phyloP scores from a whole-genome alignment of 75 land plant species.

The Picea glauca region DNA sequence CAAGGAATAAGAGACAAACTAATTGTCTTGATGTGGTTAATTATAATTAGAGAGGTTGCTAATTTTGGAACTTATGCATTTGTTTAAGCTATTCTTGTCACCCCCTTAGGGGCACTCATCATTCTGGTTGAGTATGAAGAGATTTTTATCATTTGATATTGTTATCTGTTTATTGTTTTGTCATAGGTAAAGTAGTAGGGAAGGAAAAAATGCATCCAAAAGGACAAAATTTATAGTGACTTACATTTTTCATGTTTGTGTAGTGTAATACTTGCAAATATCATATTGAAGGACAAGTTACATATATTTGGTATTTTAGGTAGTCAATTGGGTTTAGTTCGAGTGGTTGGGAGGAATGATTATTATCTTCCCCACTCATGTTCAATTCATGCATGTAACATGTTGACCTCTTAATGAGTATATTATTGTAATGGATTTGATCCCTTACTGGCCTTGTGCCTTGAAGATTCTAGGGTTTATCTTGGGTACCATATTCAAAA shows the following conservation, averaged over 20 bases:
- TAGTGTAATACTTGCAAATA: slow-evolving; percentile 85
- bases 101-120: too few species aligned
- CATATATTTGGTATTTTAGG: slow-evolving; percentile 87
- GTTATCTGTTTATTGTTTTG: background rate
- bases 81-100: slow-evolving; percentile 79
- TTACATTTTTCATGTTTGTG: slow-evolving; percentile 3
- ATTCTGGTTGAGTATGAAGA: slow-evolving; percentile 60
- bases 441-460: too few species aligned
- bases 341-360: too few species aligned
- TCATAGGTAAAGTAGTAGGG: background rate
- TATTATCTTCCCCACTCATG: too few species aligned
- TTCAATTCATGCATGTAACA: too few species aligned
- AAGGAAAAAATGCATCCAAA: background rate
- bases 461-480: too few species aligned
- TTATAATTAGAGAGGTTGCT: slow-evolving; percentile 56
- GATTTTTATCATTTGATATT: background rate
- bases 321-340: too few species aligned
- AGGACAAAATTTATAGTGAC: background rate
- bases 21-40: background rate
- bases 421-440: too few species aligned
- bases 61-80: slow-evolving; percentile 82
- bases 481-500: too few species aligned
- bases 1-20: background rate
- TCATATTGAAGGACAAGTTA: too few species aligned
- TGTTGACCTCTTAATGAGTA: too few species aligned